A percentile compares a stretch with the other conserved stretches of the same genome.
These are phyloP conservation scores for Singerocomus inundabilis DNA, from an alignment of 1,284 basidiomycete genomes.

Conservation along the genomic window DNA sequence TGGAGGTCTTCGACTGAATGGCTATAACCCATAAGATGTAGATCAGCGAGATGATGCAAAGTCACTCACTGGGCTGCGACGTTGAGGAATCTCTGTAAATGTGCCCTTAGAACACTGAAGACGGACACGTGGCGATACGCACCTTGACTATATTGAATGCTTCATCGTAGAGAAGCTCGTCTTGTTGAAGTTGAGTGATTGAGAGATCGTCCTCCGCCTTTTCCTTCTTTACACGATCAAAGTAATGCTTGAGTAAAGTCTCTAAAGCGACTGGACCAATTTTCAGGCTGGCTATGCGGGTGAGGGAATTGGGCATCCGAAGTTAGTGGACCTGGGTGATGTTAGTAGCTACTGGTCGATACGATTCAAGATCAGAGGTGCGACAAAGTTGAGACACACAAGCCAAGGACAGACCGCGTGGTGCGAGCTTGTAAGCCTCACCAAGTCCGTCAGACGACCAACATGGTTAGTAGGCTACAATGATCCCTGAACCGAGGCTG, in stretches of 20 bases:
- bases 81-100: constrained; percentile 55
- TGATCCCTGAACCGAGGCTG: no score
- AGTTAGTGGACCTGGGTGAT: background rate
- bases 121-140: constrained; percentile 16
- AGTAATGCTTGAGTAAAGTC: constrained; percentile 81
- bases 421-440: no score
- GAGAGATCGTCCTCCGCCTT: constrained; percentile 19
- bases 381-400: background rate
- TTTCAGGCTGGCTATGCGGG: constrained; percentile 59
- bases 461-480: no score
- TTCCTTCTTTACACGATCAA: constrained; percentile 59
- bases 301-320: constrained; percentile 48
- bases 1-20: constrained; percentile 87
- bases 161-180: constrained; percentile 82
- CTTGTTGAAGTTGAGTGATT: constrained; percentile 55
- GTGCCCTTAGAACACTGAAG: background rate
- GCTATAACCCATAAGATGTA: constrained; percentile 30
- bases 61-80: constrained; percentile 49
- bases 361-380: background rate
- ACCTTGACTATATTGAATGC: constrained; percentile 82
- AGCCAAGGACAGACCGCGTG: background rate
- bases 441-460: no score
- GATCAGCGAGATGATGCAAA: background rate
- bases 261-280: constrained; percentile 76
- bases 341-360: background rate